Conservation (phyloP, 140 eudicot species). For the Bidens hawaiensis region DNA sequence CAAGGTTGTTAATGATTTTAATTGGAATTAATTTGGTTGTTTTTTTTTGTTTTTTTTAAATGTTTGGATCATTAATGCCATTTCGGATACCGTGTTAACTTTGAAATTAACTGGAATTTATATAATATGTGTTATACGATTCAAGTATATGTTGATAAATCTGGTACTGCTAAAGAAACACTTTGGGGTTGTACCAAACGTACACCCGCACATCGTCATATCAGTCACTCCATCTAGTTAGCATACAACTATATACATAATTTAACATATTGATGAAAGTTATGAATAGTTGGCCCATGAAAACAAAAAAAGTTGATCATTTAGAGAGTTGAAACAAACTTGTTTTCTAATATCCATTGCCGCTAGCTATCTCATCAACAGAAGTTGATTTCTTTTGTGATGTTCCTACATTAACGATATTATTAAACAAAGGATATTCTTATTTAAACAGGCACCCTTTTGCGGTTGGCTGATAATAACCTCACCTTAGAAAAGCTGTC, state of each 20-base stretch:
- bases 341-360: constrained; percentile 55
- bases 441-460: not conserved
- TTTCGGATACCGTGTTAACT: not conserved
- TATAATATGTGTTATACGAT: not conserved
- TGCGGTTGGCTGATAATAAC: no score
- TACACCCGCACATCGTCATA: no score
- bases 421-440: not conserved
- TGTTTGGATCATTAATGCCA: not conserved
- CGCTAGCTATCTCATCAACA: constrained; percentile 48
- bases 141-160: no score
- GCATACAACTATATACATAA: no score
- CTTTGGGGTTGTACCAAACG: no score
- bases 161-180: no score
- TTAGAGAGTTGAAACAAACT: constrained; percentile 36
- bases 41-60: no score
- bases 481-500: no score
- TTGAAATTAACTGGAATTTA: not conserved
- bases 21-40: not conserved
- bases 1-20: not conserved
- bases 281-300: not conserved
- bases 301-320: not conserved
- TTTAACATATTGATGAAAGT: not conserved
- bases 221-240: no score
- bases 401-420: constrained; percentile 43
- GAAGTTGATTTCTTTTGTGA: constrained; percentile 49